Evolutionary conservation across 805 yeast species (phyloP), one percentile per base, ranked within the genome.

Genomic region (Deakozyma indianensis): DNA sequence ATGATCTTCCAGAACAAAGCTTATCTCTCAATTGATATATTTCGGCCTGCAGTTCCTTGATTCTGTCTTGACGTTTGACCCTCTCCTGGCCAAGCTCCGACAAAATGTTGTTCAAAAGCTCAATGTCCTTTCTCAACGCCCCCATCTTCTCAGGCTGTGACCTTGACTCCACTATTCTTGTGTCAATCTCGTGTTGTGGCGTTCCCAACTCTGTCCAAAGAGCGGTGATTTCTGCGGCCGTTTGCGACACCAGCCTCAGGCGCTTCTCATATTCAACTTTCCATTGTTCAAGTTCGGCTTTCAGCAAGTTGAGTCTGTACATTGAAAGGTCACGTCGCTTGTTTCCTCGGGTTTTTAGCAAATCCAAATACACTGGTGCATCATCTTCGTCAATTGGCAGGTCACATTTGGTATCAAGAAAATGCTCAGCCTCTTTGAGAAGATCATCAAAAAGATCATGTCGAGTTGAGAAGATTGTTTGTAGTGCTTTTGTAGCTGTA

Each of bases 11-110:
- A 20, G 18, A 11, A 20, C 18, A 14, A 20, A 32, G 63, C 52
- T 73, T 77, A 1, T 52, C 56, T 87, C 88, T 81, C 25, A 82
- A 60, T 4, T 54, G 53, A 14, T 60, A 53, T 53, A 84, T 78
- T 16, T 70, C 65, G 14, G 50, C 32, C 2, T 56, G 48, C 4
- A 64, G 48, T 25, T 65, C 60, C 7, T 61, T 47, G 14, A 70
- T 63, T 52, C 51, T 42, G 5, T 50, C 51, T 18, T 20, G 47
- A 29, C 55, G 54, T 46, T 56, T 60, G 51, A 65, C 68, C 55
- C 56, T 58, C 50, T 64, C 70, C 43, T 60, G 65, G 42, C 61
- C 54, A 18, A 64, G 60, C 41, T 52, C 53, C 11, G 56, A 54
- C 9, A 44, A 41, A 32, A 45, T 29, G 22, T 20, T 41, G 22